Evolutionary conservation across 192 early-diverging fungal genomes (phyloP).

Genomic region (Cetraspora pellucida): DNA sequence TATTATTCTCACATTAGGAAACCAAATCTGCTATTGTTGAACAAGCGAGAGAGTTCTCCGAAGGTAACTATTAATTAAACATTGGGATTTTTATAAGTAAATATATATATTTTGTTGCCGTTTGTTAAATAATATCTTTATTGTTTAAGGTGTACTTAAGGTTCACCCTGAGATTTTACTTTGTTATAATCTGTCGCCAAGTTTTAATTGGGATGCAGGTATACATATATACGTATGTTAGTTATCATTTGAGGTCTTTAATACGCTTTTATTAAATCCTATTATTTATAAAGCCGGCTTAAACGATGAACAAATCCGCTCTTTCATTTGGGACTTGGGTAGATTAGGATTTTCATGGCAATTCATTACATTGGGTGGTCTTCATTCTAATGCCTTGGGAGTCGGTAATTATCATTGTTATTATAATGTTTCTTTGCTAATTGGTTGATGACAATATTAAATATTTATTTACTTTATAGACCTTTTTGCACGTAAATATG

Average conservation of each 20-base stretch:
- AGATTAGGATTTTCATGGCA: constrained; percentile 96
- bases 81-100: too few species aligned
- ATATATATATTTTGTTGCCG: too few species aligned
- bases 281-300: constrained; percentile 66
- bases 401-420: constrained; percentile 48
- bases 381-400: constrained; percentile 90
- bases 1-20: too few species aligned
- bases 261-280: neutral
- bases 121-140: neutral
- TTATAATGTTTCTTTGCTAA: neutral
- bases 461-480: constrained; percentile 20
- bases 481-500: constrained; percentile 85
- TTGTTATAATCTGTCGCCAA: constrained; percentile 95
- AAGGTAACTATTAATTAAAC: too few species aligned
- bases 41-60: too few species aligned
- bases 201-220: constrained; percentile 91
- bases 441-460: neutral
- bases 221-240: neutral
- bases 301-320: constrained; percentile 85
- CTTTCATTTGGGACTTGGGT: constrained; percentile 81
- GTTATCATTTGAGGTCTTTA: neutral
- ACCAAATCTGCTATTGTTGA: too few species aligned
- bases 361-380: constrained; percentile 95
- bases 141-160: constrained; percentile 63
- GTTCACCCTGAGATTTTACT: constrained; percentile 83